Evolutionary conservation across 768 basidiomycete species (phyloP).

Genomic region (Calvatia gigantea): DNA sequence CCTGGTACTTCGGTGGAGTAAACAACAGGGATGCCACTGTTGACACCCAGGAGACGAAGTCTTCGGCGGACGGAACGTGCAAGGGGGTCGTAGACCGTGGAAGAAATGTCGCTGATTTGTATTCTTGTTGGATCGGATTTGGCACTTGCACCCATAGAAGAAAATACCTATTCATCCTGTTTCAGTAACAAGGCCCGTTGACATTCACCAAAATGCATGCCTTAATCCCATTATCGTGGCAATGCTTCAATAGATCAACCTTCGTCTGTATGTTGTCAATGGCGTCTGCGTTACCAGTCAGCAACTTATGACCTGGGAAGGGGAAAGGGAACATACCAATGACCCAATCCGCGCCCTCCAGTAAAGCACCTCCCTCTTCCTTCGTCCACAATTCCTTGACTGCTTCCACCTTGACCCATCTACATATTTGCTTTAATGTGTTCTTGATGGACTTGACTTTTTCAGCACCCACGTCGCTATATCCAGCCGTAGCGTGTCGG

Average conservation of each 20-base stretch:
- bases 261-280: conserved; percentile 98
- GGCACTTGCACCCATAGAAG: conserved; percentile 95
- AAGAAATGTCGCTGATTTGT: conserved; percentile 93
- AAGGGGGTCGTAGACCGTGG: conserved; percentile 90
- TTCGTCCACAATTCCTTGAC: conserved; percentile 85
- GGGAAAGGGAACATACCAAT: conserved; percentile 54
- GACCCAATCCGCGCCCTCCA: conserved; percentile 92
- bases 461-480: conserved; percentile 90
- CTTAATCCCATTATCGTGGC: conserved; percentile 75
- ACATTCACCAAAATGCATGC: conserved; percentile 29
- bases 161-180: conserved; percentile 74
- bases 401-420: conserved; percentile 86
- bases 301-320: not conserved
- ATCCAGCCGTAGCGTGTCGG: conserved; percentile 85
- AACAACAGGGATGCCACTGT: conserved; percentile 78
- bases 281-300: conserved; percentile 53
- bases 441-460: conserved; percentile 81
- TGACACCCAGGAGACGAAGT: conserved; percentile 58
- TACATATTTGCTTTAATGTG: conserved; percentile 65
- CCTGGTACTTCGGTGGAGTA: conserved; percentile 94
- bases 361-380: conserved; percentile 66
- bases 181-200: not conserved
- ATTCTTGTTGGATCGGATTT: conserved; percentile 94
- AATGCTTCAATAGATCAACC: conserved; percentile 89
- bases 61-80: conserved; percentile 86